Base-by-base conservation (phyloP, 768 basidiomycete genomes). In the Lentinula boryana region DNA sequence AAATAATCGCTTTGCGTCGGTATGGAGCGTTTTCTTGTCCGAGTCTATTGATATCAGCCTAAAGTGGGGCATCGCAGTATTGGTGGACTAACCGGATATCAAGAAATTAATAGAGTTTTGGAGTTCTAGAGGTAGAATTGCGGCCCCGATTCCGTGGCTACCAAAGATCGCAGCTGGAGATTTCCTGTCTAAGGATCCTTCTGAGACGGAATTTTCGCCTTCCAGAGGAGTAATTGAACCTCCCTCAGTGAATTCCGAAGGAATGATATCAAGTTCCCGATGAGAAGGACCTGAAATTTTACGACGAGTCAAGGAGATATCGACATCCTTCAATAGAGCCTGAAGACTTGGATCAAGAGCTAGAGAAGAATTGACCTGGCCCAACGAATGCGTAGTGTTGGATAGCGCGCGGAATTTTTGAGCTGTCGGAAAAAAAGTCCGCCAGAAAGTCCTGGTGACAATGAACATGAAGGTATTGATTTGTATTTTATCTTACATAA, bases 101-200 rank as follows among this genome's bases (percentile, higher is more conserved):
- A 95, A 77, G 9, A 71, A 66, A 60, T 80, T 79, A 53, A 97
- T 87, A 4, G 87, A 75, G 12, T 77, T 76, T 64, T 86, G 81
- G 46, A 98, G 77, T 70, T 94, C 87, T 8, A 79, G 71, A 0
- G 95, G 88, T 12, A 98, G 67, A 12, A 87, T 74, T 7, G 94
- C 84, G 48, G 86, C 75, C 8, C 92, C 91, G 52, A 92, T 79
- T 46, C 80, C 75, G 60, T 85, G 79, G 65, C 89, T 88, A 16
- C 94, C 95, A 70, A 91, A 91, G 23, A 77, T 75, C 18, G 93
- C 93, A 21, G 91, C 93, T 46, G 91, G 89, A 27, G 92, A 93
- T 69, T 89, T 89, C 70, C 81, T 69, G 65, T 76, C 64, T 63
- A 60, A n/a, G 58, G 56, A 66, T 8, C 74, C 68, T 27, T 71